Percentiles rank a stretch among this genome's conserved stretches.
These are phyloP conservation scores for Hortiboletus flavorubellus DNA, from an alignment of 768 basidiomycete species.

Conservation along the genomic window DNA sequence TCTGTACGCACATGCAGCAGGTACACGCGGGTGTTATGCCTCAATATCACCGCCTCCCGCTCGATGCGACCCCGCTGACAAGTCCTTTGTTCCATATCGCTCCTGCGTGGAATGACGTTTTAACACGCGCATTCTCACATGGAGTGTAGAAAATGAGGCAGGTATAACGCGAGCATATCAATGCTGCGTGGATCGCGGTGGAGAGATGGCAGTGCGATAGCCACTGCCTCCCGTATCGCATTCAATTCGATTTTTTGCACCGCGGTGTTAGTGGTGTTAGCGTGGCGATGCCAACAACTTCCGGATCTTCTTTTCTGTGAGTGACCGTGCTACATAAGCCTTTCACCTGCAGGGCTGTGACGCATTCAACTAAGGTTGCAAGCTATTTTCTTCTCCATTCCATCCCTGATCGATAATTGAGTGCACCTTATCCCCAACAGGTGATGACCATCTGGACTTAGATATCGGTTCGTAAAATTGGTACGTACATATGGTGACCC, in stretches of 20 bases:
- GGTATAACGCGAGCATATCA: not conserved
- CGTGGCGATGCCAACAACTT: not conserved
- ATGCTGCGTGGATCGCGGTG: not conserved
- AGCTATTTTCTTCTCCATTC: not conserved
- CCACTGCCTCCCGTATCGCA: no score
- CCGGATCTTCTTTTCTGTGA: no score
- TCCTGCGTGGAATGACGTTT: no score
- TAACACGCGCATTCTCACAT: not conserved
- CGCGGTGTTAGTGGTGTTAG: not conserved
- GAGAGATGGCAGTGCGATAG: not conserved
- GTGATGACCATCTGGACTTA: not conserved
- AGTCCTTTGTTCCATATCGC: no score
- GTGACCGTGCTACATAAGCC: no score
- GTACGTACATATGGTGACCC: not conserved
- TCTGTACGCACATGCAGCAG: no score
- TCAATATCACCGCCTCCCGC: not conserved
- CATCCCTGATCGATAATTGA: not conserved
- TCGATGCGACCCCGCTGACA: constrained; percentile 5
- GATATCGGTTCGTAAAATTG: not conserved
- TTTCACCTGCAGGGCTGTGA: not conserved
- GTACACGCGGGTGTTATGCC: not conserved
- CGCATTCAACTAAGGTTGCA: not conserved
- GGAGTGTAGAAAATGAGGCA: not conserved
- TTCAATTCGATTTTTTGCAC: not conserved
- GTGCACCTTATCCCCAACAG: not conserved